phyloP scores from a whole-genome alignment of 1,139 yeast genomes.

The Candida albicans region DNA sequence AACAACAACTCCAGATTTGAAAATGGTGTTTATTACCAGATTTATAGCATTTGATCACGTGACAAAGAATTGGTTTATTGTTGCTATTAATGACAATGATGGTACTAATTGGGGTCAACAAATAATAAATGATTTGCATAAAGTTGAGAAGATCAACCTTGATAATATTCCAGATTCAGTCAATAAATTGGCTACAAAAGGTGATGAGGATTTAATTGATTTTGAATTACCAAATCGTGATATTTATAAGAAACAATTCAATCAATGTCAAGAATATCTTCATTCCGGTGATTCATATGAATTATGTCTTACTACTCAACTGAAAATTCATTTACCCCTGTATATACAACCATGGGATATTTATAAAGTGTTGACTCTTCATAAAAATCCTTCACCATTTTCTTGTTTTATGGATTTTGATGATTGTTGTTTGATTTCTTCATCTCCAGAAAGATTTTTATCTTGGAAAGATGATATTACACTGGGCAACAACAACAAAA shows the following conservation, averaged over 20 bases:
- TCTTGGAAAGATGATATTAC: constrained; percentile 61
- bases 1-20: constrained; percentile 66
- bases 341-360: constrained; percentile 68
- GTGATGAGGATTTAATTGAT: constrained; percentile 23
- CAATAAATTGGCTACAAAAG: constrained; percentile 22
- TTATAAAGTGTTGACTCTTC: constrained; percentile 64
- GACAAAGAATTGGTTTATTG: constrained; percentile 50
- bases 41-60: constrained; percentile 56
- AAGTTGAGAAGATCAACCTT: constrained; percentile 17
- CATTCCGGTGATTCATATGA: constrained; percentile 92
- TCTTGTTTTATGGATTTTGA: constrained; percentile 77
- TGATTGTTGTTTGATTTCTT: constrained; percentile 72
- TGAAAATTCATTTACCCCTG: constrained; percentile 54
- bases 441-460: constrained; percentile 93
- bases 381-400: constrained; percentile 88
- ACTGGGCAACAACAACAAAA: constrained; percentile 25
- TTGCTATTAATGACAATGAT: constrained; percentile 46
- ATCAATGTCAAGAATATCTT: constrained; percentile 65
- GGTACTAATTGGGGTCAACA: constrained; percentile 34
- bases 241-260: constrained; percentile 56
- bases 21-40: constrained; percentile 70
- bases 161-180: constrained; percentile 27
- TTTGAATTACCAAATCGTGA: constrained; percentile 56
- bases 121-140: constrained; percentile 16
- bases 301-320: constrained; percentile 82